phyloP scores from a whole-genome alignment of 345 rosid species.

The Sisymbrium altissimum region DNA sequence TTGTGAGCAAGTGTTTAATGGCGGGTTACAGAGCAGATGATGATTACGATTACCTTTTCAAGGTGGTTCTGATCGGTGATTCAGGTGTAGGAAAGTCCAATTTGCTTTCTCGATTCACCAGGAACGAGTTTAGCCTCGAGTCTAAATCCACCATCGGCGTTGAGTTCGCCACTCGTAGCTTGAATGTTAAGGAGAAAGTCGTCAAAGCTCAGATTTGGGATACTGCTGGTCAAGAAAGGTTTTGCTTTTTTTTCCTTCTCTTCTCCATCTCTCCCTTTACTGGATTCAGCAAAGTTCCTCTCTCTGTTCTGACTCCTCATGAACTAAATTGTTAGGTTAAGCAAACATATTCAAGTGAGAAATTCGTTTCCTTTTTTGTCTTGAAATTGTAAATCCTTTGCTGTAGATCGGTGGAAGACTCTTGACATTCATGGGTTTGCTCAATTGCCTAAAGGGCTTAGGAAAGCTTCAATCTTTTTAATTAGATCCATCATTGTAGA shows the following conservation, averaged over 20 bases:
- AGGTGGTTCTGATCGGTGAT: slow-evolving; percentile 85
- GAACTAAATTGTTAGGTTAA: neutral
- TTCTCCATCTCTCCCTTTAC: neutral
- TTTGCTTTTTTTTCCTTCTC: neutral
- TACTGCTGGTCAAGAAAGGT: slow-evolving; percentile 97
- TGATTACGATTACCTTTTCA: slow-evolving; percentile 93
- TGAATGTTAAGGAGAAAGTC: slow-evolving; percentile 74
- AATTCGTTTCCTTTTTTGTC: neutral
- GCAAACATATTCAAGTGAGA: neutral
- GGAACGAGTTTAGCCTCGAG: slow-evolving; percentile 92
- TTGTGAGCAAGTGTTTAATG: slow-evolving; percentile 38
- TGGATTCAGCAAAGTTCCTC: neutral
- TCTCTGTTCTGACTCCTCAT: neutral
- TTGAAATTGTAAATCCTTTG: neutral
- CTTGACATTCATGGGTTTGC: neutral
- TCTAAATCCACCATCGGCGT: slow-evolving; percentile 93
- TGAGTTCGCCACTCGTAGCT: slow-evolving; percentile 95
- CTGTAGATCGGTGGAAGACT: neutral
- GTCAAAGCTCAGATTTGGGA: slow-evolving; percentile 99
- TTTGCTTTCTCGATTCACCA: slow-evolving; percentile 84
- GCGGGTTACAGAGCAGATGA: slow-evolving; percentile 92
- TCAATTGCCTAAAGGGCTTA: neutral
- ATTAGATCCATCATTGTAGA: neutral
- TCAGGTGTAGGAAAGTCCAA: slow-evolving; percentile 96
- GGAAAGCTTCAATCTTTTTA: neutral